These are phyloP conservation scores for Zymoseptoria passerinii DNA, from an alignment of 2,329 filamentous ascomycete genomes.

Conservation along the genomic window DNA sequence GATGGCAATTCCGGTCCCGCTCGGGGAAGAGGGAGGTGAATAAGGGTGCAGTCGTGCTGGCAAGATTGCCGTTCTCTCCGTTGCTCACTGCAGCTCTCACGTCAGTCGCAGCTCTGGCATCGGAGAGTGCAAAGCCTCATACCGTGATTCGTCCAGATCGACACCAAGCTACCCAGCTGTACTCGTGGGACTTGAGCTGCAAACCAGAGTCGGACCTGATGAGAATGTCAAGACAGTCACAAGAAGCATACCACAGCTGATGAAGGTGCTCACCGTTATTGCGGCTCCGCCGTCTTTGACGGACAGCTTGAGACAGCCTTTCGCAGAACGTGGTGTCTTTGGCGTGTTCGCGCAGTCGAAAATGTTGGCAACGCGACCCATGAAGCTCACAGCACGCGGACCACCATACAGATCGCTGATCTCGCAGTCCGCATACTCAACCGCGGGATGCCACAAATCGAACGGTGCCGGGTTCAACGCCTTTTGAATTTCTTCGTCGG, in stretches of 20 bases:
- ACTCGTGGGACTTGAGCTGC: constrained; percentile 34
- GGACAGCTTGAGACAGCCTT: constrained; percentile 46
- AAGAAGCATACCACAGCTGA: not conserved
- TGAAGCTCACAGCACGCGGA: constrained; percentile 43
- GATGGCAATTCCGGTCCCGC: constrained; percentile 45
- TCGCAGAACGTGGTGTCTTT: constrained; percentile 38
- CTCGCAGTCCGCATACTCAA: constrained; percentile 37
- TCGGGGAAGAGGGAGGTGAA: constrained; percentile 53
- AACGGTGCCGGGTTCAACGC: constrained; percentile 15
- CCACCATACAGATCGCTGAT: constrained; percentile 45
- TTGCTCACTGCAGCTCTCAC: constrained; percentile 34
- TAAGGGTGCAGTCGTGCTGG: constrained; percentile 39
- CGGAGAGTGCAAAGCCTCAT: not conserved
- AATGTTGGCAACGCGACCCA: constrained; percentile 50
- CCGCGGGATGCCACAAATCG: constrained; percentile 41
- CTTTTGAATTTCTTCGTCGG: constrained; percentile 35
- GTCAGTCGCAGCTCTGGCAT: not conserved
- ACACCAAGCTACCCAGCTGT: constrained; percentile 47
- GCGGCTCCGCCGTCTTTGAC: constrained; percentile 50
- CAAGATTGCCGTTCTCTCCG: constrained; percentile 35
- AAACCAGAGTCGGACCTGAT: constrained; percentile 48
- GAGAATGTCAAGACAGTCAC: constrained; percentile 1
- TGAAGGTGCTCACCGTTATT: constrained; percentile 39
- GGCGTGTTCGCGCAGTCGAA: constrained; percentile 37
- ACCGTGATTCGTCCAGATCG: constrained; percentile 48